These are phyloP conservation scores for Trichothecium roseum DNA, from an alignment of 2,329 filamentous ascomycete species.

Conservation along the genomic window DNA sequence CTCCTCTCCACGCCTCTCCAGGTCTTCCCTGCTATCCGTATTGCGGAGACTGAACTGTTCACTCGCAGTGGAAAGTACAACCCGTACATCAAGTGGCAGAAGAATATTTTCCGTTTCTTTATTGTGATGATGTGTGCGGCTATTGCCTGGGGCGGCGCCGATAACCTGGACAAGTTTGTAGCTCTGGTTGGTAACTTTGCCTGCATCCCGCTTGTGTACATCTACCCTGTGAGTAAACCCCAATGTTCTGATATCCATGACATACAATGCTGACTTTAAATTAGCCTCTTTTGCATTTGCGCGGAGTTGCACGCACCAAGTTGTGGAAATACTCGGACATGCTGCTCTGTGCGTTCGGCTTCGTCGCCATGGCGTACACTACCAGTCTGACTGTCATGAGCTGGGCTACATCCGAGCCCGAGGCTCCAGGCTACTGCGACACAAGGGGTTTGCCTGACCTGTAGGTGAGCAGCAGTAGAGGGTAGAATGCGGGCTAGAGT, in stretches of 20 bases:
- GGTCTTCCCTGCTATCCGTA: conserved; percentile 95
- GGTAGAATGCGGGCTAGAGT: no score
- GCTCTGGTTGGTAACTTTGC: conserved; percentile 94
- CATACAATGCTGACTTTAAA: background rate
- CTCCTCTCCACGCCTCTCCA: conserved; percentile 89
- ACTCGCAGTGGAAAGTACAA: conserved; percentile 95
- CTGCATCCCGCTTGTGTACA: conserved; percentile 92
- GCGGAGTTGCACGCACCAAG: conserved; percentile 60
- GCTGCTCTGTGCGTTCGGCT: conserved; percentile 67
- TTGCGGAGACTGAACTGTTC: conserved; percentile 89
- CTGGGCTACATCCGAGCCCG: conserved; percentile 58
- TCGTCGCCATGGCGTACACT: conserved; percentile 85
- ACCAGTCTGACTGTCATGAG: conserved; percentile 77
- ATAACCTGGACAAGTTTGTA: conserved; percentile 94
- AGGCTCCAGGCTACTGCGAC: conserved; percentile 45
- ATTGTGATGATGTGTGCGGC: conserved; percentile 77
- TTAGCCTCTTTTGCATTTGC: conserved; percentile 83
- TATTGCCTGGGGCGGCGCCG: conserved; percentile 86
- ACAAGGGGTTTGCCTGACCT: conserved; percentile 12
- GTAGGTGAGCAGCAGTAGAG: no score
- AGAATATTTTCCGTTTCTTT: conserved; percentile 93
- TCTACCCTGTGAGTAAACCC: conserved; percentile 73
- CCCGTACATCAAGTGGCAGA: conserved; percentile 98
- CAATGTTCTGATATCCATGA: background rate
- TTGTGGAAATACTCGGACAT: conserved; percentile 65